Base-by-base conservation (phyloP, 2,329 filamentous ascomycete genomes). In the Penicillium sp. region DNA sequence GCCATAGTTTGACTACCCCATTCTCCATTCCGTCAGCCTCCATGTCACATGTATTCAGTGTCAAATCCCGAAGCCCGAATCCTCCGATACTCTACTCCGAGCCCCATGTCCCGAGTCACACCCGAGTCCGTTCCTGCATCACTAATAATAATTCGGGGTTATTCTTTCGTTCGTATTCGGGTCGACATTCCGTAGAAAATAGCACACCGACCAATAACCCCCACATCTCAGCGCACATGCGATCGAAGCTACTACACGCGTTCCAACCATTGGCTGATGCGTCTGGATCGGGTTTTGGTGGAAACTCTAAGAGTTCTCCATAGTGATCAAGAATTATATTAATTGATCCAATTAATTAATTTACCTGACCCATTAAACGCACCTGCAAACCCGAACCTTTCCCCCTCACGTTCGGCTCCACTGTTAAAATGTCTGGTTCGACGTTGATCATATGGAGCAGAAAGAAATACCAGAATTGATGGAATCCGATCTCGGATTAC, bases 171-270 rank as follows among this genome's bases (percentile, higher is more conserved):
- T 26, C 32, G 43, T 28, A 42, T 10, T 45, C 41, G 44, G 40
- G 20, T 45, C 29, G 9, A 41, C 46, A 48, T 44, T 46, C 47
- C 40, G 47, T 39, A 45, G 41, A 38, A 35, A 37, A 31, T n/a
- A 40, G 18, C 35, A 44, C 20, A 34, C 20, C 29, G 43, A 24
- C 47, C 41, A 23, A n/a, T 22, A 10, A 18, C 34, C 6, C 16
- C 18, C 18, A 35, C 32, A 34, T 26, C 18, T 37, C 31, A 16
- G 34, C 13, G 27, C 49, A 42, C 40, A 23, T 37, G 14, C 27
- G 36, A 44, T 44, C 43, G 37, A 42, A 27, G 14, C 31, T 18
- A 20, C 9, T 18, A 20, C 9, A 18, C 31, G 4, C 9, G 5
- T 34, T 9, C 8, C 14, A 6, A 9, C 14, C 7, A 34, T 34